Base-by-base conservation (phyloP, 2,329 filamentous ascomycete genomes). In the Fusarium luffae region DNA sequence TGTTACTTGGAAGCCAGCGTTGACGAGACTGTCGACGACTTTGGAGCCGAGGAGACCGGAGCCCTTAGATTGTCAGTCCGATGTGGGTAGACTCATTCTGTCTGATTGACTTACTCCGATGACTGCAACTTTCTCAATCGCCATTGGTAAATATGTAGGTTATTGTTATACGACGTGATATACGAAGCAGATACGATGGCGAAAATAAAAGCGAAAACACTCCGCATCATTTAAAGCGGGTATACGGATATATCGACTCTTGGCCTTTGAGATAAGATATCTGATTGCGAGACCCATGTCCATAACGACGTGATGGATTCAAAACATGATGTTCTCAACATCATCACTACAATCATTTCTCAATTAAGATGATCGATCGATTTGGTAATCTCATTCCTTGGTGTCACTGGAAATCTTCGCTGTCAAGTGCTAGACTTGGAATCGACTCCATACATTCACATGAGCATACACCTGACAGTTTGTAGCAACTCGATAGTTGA, bases 41-140 rank as follows among this genome's bases (percentile, higher is more conserved):
- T 64, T 50, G 2, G 40, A 50, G 5, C 61, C 61, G 2, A 64
- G 46, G 8, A 64, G 61, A 3, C 61, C 59, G 9, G 61, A 64
- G 3, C 37, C 59, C 61, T 64, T 3, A 1, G 7, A 10, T 30
- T 11, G 28, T 30, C 12, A 30, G 28, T 30, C 12, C 12, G 2
- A 2, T 7, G 12, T 13, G 12, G 12, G 12, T 30, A 30, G 28
- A 30, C 12, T 14, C 7, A 1, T 30, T 30, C 2, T 30, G 12
- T 30, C 1, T 7, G 6, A 30, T 30, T 30, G 28, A 30, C 28
- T 13, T 16, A 64, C 61, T 18, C 61, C 59, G 2, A 58, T 32
- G 2, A 64, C 40, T 8, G 59, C 61, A 7, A 64, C 59, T 16
- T 42, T 64, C 13, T 50, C 30, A 10, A 64, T 34, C 16, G 40